Evolutionary conservation across 1,284 basidiomycete genomes (phyloP), one percentile per base, ranked within the genome.

Genomic region (Tylopilus sp.): DNA sequence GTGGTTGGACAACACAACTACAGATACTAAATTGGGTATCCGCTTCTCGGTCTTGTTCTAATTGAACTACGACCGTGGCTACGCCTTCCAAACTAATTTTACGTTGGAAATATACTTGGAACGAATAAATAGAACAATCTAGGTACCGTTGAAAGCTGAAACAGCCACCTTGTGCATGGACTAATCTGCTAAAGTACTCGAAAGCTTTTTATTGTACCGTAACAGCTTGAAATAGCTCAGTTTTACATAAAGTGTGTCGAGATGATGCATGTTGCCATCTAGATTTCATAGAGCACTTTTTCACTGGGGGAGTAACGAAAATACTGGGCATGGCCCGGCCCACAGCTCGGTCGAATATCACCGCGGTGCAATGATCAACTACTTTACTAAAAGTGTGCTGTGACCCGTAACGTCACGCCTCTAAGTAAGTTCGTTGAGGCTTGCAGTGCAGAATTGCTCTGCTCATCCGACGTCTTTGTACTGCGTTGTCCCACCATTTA

Each of bases 391-490:
- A 66, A 68, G 52, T 32, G 64, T 58, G 43, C 42, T 55, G 67
- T 69, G 71, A 69, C 67, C 17, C 7, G 68, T 65, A 65, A 72
- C 70, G 69, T 69, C 67, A 69, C 67, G 60, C 59, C 29, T 46
- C 65, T 70, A 72, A 69, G 67, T 69, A 69, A 60, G 67, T 69
- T 69, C 67, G 67, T 71, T 57, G 67, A 55, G 56, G 57, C 62
- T 56, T 57, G 62, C 50, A 17, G 61, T 71, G 57, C 64, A 60
- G 57, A 57, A 65, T 65, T 63, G 51, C 61, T 57, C 56, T 72
- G 57, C 31, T 43, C 67, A 56, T 65, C 56, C 57, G 50, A 65
- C 67, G 28, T 51, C 61, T 47, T 42, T 64, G 61, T 29, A 50
- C 43, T 56, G 51, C 29, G 43, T 41, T 50, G 22, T 9, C 31